Conservation (phyloP, 306 rosid species). For the Inga laurina region DNA sequence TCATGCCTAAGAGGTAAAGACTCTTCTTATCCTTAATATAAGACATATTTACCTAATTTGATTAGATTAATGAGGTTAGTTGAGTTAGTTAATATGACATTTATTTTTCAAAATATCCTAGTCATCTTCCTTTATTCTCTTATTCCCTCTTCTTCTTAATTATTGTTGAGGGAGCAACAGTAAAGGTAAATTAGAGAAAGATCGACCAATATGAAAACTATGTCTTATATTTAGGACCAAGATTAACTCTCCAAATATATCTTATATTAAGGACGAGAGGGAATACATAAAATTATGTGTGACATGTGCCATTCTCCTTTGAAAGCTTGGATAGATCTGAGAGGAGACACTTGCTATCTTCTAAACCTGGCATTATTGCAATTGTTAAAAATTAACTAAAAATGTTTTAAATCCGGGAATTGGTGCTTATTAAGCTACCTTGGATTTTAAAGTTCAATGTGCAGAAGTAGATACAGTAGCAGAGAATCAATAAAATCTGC, state of each 20-base stretch:
- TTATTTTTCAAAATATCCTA: too few relatives aligned
- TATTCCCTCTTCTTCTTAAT: too few relatives aligned
- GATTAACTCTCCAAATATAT: too few relatives aligned
- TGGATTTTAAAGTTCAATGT: background rate
- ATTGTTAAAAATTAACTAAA: background rate
- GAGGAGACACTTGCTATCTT: background rate
- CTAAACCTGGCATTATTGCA: background rate
- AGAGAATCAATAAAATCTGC: background rate
- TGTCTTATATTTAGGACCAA: too few relatives aligned
- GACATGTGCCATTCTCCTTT: background rate
- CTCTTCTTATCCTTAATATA: too few relatives aligned
- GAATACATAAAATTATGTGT: background rate
- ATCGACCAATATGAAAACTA: too few relatives aligned
- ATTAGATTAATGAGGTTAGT: too few relatives aligned
- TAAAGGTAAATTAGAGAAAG: accelerated
- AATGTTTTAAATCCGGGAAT: background rate
- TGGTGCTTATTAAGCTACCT: background rate
- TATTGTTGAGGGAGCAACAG: too few relatives aligned
- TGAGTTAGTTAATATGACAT: too few relatives aligned
- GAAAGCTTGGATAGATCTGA: background rate
- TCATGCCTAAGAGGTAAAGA: background rate
- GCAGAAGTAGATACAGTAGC: background rate
- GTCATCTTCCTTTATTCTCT: too few relatives aligned
- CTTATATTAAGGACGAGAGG: accelerated
- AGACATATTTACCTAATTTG: too few relatives aligned